These are phyloP conservation scores for Suillus decipiens DNA, from an alignment of 768 basidiomycete species.

Conservation along the genomic window DNA sequence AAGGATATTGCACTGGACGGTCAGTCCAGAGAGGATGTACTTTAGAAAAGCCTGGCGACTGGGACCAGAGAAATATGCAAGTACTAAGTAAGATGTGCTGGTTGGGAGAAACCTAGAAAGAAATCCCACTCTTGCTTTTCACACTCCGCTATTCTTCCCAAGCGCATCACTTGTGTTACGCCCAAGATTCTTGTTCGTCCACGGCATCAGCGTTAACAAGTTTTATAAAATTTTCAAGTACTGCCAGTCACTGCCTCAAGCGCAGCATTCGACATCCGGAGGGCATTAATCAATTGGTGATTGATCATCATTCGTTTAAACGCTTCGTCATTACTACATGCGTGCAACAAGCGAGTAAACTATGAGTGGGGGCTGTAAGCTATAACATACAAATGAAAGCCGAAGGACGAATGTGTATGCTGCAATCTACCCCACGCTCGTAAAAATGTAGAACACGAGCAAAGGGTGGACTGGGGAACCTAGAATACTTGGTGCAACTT, in stretches of 20 bases:
- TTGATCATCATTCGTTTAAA: slow-evolving; percentile 11
- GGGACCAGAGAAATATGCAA: slow-evolving; percentile 36
- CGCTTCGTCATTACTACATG: slow-evolving; percentile 16
- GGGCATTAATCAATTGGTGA: neutral
- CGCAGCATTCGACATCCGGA: neutral
- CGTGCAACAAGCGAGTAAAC: slow-evolving; percentile 22
- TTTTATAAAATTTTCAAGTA: neutral
- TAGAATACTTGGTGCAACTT: slow-evolving; percentile 3
- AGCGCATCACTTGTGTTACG: slow-evolving; percentile 14
- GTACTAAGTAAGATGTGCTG: slow-evolving; percentile 40
- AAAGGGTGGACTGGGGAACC: slow-evolving; percentile 7
- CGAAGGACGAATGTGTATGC: slow-evolving; percentile 7
- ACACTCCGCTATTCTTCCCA: slow-evolving; percentile 37
- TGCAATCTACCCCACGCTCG: slow-evolving; percentile 11
- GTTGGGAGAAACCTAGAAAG: slow-evolving; percentile 31
- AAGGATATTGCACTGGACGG: slow-evolving; percentile 33
- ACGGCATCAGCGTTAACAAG: neutral
- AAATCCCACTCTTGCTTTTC: slow-evolving; percentile 33
- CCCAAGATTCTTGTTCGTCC: slow-evolving; percentile 1
- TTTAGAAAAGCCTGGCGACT: slow-evolving; percentile 35
- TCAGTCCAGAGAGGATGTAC: slow-evolving; percentile 32
- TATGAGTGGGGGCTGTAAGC: slow-evolving; percentile 11
- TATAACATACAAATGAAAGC: slow-evolving; percentile 6
- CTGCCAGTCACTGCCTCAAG: slow-evolving; percentile 1
- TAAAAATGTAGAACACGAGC: slow-evolving; percentile 14